A percentile compares a stretch with the other conserved stretches of the same genome.
Evolutionary conservation across 805 yeast genomes (phyloP).

Genomic region (Clavispora vitiphila): DNA sequence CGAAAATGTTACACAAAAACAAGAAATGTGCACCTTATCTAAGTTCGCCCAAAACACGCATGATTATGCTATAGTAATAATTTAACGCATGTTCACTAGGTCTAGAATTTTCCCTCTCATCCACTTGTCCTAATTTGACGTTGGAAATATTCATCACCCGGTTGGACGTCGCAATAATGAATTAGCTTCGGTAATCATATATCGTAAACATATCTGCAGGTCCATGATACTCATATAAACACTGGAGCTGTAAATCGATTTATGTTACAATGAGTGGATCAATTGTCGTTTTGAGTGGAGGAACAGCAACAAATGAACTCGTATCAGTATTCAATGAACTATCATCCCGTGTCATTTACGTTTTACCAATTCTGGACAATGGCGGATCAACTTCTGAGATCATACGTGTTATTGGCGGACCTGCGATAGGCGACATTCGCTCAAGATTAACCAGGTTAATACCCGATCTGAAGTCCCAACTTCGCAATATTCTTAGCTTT

Average conservation of each 20-base stretch:
- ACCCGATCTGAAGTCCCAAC: constrained; percentile 41
- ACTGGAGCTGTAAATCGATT: not conserved
- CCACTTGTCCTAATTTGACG: too few relatives aligned
- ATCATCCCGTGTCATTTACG: constrained; percentile 49
- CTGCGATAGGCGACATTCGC: constrained; percentile 90
- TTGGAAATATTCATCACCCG: too few relatives aligned
- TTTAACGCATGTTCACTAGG: too few relatives aligned
- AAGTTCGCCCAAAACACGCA: too few relatives aligned
- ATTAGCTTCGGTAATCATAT: too few relatives aligned
- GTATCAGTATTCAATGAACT: constrained; percentile 51
- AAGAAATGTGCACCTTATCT: too few relatives aligned
- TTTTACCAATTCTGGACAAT: constrained; percentile 84
- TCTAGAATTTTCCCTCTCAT: too few relatives aligned
- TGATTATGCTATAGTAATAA: too few relatives aligned
- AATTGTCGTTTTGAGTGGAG: constrained; percentile 59
- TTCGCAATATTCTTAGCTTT: constrained; percentile 36
- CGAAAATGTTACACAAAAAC: constrained; percentile 8
- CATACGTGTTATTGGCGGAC: constrained; percentile 83
- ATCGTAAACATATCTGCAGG: not conserved
- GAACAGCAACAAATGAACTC: constrained; percentile 82
- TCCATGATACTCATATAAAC: not conserved
- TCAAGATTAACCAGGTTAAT: constrained; percentile 75
- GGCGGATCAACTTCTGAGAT: constrained; percentile 95
- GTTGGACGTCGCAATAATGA: too few relatives aligned
- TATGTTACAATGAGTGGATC: constrained; percentile 2